Evolutionary conservation across 129 eudicot genomes (phyloP), one percentile per base, ranked within the genome.

Genomic region (Pseudognaphalium luteoalbum): DNA sequence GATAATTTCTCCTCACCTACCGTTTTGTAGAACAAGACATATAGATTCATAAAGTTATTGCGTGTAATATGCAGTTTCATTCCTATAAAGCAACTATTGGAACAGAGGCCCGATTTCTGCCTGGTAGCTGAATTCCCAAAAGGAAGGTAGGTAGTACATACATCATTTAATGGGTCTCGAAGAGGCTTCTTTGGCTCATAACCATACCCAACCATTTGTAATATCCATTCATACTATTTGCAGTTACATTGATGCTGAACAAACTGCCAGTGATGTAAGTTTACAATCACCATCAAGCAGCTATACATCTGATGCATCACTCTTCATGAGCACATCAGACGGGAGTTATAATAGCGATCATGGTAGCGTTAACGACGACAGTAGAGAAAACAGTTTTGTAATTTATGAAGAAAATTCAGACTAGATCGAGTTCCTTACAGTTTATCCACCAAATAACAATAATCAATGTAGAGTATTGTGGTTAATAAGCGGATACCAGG

Each of bases 71-170:
- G 87, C 93, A 91, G 97, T 65, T 88, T 88, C 76, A 85, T 87
- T 64, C 87, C 96, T 33, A 56, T 82, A 51, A 65, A 83, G 69
- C 86, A 85, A 81, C 57, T 91, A 73, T 57, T 78, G 77, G 81
- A 82, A 68, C 86, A 72, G 66, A 83, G 97, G 89, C 97, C 97
- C 68, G 80, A 82, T 73, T 84, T 91, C 70, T 64, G 80, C 37
- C 76, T 91, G 41, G 69, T 91, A 60, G 96, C 96, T 1, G 97
- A 91, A 63, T 91, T 89, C 76, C 80, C 87, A 19, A 85, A 85
- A 81, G 96, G 88, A 75, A 90, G 92, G 96, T 87, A 21, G 20
- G 76, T 47, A 58, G 28, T 6, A 58, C 30, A 2, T 39, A 41
- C 57, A 56, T 68, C 2, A 78, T 22, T 54, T 30, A 5, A 20